phyloP scores from a whole-genome alignment of 805 yeast species.

The Cyberlindnera suaveolens region DNA sequence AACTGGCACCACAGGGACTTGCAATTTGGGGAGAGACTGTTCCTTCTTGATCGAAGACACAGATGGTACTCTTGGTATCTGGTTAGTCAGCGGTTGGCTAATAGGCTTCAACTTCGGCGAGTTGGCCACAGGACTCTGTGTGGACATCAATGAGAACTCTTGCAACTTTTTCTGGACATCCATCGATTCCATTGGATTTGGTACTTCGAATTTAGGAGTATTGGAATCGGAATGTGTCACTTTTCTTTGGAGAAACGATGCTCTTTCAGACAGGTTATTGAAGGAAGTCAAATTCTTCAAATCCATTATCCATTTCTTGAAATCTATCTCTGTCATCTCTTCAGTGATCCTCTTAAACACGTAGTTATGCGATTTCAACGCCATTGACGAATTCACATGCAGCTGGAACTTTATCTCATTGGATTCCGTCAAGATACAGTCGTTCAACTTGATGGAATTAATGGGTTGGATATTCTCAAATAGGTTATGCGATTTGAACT shows the following conservation, averaged over 20 bases:
- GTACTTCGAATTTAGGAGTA: constrained; percentile 21
- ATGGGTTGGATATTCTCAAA: constrained; percentile 73
- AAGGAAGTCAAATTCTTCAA: constrained; percentile 54
- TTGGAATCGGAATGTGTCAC: constrained; percentile 5
- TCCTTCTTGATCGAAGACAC: neutral
- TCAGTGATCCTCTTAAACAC: constrained; percentile 59
- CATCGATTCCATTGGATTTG: constrained; percentile 17
- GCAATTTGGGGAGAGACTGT: neutral
- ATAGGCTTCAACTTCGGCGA: constrained; percentile 7
- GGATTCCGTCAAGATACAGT: constrained; percentile 77
- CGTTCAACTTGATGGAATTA: constrained; percentile 70
- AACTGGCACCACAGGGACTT: constrained; percentile 2
- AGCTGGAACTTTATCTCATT: constrained; percentile 56
- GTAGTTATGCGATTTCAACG: constrained; percentile 78
- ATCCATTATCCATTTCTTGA: constrained; percentile 74
- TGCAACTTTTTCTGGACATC: constrained; percentile 18
- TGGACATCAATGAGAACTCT: constrained; percentile 9
- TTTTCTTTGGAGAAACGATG: constrained; percentile 6
- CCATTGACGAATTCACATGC: constrained; percentile 54
- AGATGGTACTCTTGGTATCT: constrained; percentile 6
- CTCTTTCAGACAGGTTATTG: constrained; percentile 16
- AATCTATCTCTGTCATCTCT: constrained; percentile 59
- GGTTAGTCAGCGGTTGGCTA: constrained; percentile 4
- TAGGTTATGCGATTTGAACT: constrained; percentile 76
- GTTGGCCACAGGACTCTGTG: neutral